Base-by-base conservation (phyloP, 108 stramenopile species). In the Chaetoceros tenuissimus region DNA sequence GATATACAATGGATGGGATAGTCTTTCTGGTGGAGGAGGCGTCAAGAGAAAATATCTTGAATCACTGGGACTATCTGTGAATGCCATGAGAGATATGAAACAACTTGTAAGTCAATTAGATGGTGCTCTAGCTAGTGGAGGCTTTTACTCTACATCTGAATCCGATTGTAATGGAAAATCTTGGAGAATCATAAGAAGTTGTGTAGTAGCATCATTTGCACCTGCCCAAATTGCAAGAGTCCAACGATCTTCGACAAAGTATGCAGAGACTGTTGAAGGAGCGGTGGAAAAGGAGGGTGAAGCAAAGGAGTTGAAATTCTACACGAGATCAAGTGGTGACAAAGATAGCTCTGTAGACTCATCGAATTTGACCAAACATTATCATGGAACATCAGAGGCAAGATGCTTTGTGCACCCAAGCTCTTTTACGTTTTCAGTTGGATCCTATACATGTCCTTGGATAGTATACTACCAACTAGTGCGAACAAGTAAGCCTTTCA, bases 361-460 rank as follows among this genome's bases (percentile, higher is more conserved):
- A n/a, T n/a, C n/a, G n/a, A n/a, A 24, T 29, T n/a, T n/a, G 20
- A 46, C 0, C n/a, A 20, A 30, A 62, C 24, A 48, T 21, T 43
- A 67, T 17, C 47, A 57, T 29, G 28, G 22, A 3, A 25, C 73
- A 64, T 54, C 51, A 31, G 92, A 94, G 61, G 92, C 93, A 52
- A 68, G 86, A 24, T 92, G 94, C 2, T 96, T 92, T 58, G 71
- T 96, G 5, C 96, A 96, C 67, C 96, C 96, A 7, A 73, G 75
- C 16, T 94, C 90, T n/a, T 71, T 66, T 40, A 86, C 82, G 55
- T 94, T 92, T 60, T 55, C 64, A n/a, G 64, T 80, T 18, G 87
- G 89, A 21, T 63, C 70, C 23, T 96, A 73, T 57, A 81, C 79
- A 54, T 96, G 94, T 62, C 96, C 94, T n/a, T 96, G 94, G 94